Evolutionary conservation across 108 stramenopile genomes (phyloP), one percentile per base, ranked within the genome.

Genomic region (Thalassiosira profunda): DNA sequence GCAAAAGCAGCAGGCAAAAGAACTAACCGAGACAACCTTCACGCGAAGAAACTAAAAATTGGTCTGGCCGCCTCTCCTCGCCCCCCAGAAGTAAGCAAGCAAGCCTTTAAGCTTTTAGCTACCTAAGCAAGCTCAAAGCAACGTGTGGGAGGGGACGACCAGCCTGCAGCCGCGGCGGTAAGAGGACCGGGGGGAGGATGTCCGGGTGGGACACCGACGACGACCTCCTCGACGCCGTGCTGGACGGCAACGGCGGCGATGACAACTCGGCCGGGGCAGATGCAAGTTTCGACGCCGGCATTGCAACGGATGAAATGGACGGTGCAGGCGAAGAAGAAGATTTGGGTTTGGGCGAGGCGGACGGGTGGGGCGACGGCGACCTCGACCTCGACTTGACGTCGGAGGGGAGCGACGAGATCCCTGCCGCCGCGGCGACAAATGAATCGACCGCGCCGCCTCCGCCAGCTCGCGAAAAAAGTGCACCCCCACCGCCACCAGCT

Each of bases 151-250:
- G n/a, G n/a, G n/a, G n/a, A n/a, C n/a, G n/a, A n/a, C n/a, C n/a
- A n/a, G n/a, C n/a, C n/a, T n/a, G n/a, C n/a, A n/a, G n/a, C n/a
- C n/a, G n/a, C n/a, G n/a, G n/a, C n/a, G n/a, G n/a, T n/a, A n/a
- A n/a, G n/a, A n/a, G n/a, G n/a, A n/a, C n/a, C n/a, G n/a, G n/a
- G n/a, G n/a, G n/a, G n/a, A n/a, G n/a, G n/a, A n/a, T n/a, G n/a
- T n/a, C n/a, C n/a, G 52, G 25, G 12, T 73, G 72, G 72, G 72
- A 73, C 55, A 63, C 63, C 51, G 72, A 73, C 29, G 72, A 64
- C 45, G 61, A 64, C 33, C 44, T n/a, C n/a, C n/a, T 73, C 23
- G 30, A 60, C 54, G 63, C 36, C 11, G 64, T 73, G 55, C 72
- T 73, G 14, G 14, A 31, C 55, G 63, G 64, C 20, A 56, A 55